Evolutionary conservation across 805 yeast genomes (phyloP), one percentile per base, ranked within the genome.

Genomic region (Saturnispora quitensis): DNA sequence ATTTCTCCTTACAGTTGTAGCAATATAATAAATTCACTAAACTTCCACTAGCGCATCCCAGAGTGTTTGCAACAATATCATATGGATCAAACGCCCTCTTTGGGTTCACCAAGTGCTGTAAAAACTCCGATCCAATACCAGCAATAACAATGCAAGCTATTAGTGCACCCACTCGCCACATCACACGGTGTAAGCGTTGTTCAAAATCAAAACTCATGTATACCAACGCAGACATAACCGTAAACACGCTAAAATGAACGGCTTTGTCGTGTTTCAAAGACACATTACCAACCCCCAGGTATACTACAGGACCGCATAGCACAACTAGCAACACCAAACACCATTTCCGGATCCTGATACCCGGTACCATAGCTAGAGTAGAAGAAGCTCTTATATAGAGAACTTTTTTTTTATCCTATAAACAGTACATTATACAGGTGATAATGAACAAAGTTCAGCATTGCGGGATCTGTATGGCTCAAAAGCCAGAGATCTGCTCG

Each of bases 281-380:
- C 2, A 78, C 59, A 64, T 70, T 69, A 7, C 81, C 76, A 58
- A 78, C 74, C 20, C 84, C 84, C 6, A 78, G 64, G 54, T 77
- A 77, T 1, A 60, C 52, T 0, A 71, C 62, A 4, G 63, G 48
- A 2, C 59, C 40, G 3, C 40, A 18, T 20, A 42, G 35, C 10
- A 50, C 8, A 13, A 35, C 10, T 18, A 43, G 42, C 9, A 40
- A 1, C 12, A 25, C 25, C 18, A 36, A n/a, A 35, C 36, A 33
- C 18, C 36, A 33, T 40, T 35, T 34, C n/a, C 47, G 40, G 18
- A 49, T 6, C 12, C 24, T 31, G 40, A 31, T 25, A 8, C 20
- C 25, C n/a, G 17, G 12, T 9, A 36, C n/a, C 40, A n/a, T 17
- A 36, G 22, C 40, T 36, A 17, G 15, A 18, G n/a, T 2, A 17